Base-by-base conservation (phyloP, 257 asterid species). In the Cruciata laevipes region DNA sequence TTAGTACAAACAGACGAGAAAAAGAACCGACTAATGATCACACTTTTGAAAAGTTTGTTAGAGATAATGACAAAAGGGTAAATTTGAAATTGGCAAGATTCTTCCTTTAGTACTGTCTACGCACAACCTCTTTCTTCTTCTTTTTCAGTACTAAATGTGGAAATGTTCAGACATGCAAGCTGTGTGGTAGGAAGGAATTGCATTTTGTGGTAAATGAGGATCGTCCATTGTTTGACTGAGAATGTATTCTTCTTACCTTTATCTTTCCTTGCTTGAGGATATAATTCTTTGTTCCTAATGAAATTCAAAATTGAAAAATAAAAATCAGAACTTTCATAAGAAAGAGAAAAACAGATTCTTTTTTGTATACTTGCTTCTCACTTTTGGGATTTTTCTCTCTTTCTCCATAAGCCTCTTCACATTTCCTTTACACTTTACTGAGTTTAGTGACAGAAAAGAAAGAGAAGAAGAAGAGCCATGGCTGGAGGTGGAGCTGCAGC, bases 401-500 rank as follows among this genome's bases (percentile, higher is more conserved):
- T 69, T 72, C 53, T 71, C 55, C 70, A 70, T 58, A 62, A 32
- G 62, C 60, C 73, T 23, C 63, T 77, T 84, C 86, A 70, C 83
- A 75, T 82, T 80, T 74, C 62, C 74, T 75, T 81, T 32, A 33
- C 10, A 16, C 31, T 31, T 58, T 9, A 47, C 13, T 7, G 32
- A 51, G 21, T 27, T 44, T 63, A 65, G 70, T 23, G 73, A 38
- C 6, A 70, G 57, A 9, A 17, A 71, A n/a, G n/a, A 30, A 13
- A 40, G 31, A 52, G 71, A 25, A 65, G 69, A 66, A 58, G 62
- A 23, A 66, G 74, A 71, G 71, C 0, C 32, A 91, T 84, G 94
- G 91, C 92, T 12, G 94, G 89, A 70, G 95, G 96, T 52, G 92
- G 88, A 82, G 81, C 71, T 5, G 74, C 78, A 20, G 96, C 92